Evolutionary conservation across 768 basidiomycete genomes (phyloP).

Genomic region (Naganishia vaughanmartiniae): DNA sequence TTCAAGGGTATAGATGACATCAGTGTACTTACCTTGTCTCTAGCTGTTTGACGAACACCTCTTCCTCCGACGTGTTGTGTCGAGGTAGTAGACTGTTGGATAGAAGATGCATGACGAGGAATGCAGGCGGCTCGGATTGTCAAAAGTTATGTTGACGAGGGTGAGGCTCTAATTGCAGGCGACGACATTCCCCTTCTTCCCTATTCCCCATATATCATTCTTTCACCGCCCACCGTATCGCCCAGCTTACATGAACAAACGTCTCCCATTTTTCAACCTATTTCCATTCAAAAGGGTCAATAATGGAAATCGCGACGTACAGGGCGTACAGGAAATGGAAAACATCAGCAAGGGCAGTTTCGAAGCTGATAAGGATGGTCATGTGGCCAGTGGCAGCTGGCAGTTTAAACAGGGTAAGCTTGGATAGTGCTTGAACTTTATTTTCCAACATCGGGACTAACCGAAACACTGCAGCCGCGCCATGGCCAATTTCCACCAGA

Average conservation of each 20-base stretch:
- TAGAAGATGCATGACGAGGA: constrained; percentile 1
- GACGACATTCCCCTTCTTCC: not conserved
- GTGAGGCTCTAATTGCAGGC: not conserved
- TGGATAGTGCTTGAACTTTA: constrained; percentile 8
- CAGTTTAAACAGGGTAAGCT: not conserved
- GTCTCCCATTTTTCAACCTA: not conserved
- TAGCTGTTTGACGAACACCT: not conserved
- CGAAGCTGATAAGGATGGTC: not conserved
- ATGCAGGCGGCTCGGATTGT: not conserved
- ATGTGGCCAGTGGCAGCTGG: not conserved
- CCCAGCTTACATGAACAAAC: not conserved
- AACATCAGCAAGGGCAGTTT: not conserved
- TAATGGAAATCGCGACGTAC: constrained; percentile 7
- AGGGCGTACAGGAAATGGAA: not conserved
- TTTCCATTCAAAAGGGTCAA: constrained; percentile 1
- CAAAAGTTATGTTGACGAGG: not conserved
- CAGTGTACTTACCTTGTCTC: not conserved
- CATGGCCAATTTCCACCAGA: not conserved
- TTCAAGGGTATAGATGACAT: not conserved
- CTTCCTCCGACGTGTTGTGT: not conserved
- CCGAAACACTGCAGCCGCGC: not conserved
- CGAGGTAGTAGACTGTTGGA: constrained; percentile 14
- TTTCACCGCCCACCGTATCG: not conserved
- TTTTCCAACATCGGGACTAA: constrained; percentile 3
- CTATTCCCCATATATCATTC: constrained; percentile 8